These are phyloP conservation scores for Coffea eugenioides DNA, from an alignment of 257 asterid genomes.

Conservation along the genomic window DNA sequence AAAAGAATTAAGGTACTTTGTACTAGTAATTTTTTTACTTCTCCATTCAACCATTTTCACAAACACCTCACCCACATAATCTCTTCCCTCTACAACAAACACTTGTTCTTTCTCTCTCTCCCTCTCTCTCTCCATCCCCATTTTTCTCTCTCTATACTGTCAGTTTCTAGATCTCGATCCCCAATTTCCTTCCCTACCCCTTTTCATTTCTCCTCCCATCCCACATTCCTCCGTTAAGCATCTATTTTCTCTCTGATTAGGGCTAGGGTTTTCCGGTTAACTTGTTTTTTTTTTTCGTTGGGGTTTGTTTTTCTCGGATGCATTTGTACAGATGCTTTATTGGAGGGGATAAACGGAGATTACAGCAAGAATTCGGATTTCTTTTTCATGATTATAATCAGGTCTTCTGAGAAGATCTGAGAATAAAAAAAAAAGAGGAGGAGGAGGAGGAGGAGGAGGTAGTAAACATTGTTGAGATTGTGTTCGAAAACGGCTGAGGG, in stretches of 20 bases:
- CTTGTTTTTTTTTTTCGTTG: constrained; percentile 1
- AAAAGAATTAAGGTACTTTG: neutral
- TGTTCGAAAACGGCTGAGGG: constrained; percentile 8
- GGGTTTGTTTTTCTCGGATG: constrained; percentile 1
- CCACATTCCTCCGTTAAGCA: neutral
- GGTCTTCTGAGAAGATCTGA: constrained; percentile 39
- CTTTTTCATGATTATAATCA: constrained; percentile 4
- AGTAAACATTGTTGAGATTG: constrained; percentile 10
- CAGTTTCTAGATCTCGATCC: constrained; percentile 25
- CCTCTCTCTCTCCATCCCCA: constrained; percentile 1
- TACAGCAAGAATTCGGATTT: neutral
- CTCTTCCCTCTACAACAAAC: neutral
- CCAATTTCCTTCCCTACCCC: constrained; percentile 9
- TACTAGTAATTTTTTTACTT: neutral
- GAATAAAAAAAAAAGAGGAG: constrained; percentile 11
- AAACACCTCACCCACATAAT: constrained; percentile 4
- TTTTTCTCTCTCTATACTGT: neutral
- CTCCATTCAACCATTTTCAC: constrained; percentile 5
- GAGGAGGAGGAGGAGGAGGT: constrained; percentile 19
- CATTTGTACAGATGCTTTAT: constrained; percentile 18
- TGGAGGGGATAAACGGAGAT: constrained; percentile 8
- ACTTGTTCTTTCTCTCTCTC: neutral
- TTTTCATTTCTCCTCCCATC: constrained; percentile 10
- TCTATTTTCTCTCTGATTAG: constrained; percentile 19
- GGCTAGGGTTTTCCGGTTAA: constrained; percentile 34